Evolutionary conservation across 495 filamentous ascomycete species (phyloP).

Genomic region (Penicillium paradoxum): DNA sequence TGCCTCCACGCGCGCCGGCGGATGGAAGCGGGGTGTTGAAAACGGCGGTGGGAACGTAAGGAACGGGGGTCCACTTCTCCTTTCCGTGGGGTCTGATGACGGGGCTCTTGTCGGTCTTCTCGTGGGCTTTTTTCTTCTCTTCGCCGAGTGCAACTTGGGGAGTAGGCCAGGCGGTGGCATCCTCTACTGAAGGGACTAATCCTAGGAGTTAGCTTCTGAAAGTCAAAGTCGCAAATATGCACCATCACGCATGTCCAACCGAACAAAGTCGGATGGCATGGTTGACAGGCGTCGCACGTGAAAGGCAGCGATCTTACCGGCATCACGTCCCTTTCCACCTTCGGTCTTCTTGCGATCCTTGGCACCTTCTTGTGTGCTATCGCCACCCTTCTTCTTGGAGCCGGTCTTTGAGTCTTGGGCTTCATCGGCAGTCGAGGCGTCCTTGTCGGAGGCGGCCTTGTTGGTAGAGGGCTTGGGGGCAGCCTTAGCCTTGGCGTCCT

Average conservation of each 20-base stretch:
- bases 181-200: constrained; percentile 55
- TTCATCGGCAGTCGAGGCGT: constrained; percentile 32
- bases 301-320: constrained; percentile 18
- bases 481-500: constrained; percentile 61
- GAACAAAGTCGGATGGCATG: neutral
- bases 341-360: constrained; percentile 43
- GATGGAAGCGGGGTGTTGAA: constrained; percentile 74
- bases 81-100: constrained; percentile 54
- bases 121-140: constrained; percentile 65
- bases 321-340: constrained; percentile 39
- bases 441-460: constrained; percentile 33
- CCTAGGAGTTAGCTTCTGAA: neutral
- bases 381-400: constrained; percentile 44
- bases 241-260: neutral
- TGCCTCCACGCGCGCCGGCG: constrained; percentile 54
- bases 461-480: constrained; percentile 24
- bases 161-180: constrained; percentile 82
- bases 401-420: constrained; percentile 42
- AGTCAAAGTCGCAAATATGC: neutral
- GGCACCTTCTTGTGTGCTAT: constrained; percentile 23
- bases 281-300: neutral
- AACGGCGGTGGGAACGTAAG: constrained; percentile 70
- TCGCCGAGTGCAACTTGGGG: constrained; percentile 72
- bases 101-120: constrained; percentile 53
- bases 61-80: constrained; percentile 67